These are phyloP conservation scores for Fusarium metavorans DNA, from an alignment of 2,329 filamentous ascomycete species.

Conservation along the genomic window DNA sequence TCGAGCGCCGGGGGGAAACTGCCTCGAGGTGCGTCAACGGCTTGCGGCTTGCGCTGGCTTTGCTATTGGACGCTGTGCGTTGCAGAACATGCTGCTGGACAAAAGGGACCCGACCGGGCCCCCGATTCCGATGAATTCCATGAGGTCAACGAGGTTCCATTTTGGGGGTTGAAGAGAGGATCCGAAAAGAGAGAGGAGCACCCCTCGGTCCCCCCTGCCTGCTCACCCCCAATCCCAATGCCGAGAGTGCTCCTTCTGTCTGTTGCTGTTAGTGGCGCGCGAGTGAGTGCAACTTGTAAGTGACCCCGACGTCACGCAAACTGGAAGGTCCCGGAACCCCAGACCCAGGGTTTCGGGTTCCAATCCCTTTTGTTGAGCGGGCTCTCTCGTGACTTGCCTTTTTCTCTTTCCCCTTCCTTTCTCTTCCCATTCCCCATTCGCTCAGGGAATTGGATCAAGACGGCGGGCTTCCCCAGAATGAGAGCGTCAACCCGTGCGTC, in stretches of 20 bases:
- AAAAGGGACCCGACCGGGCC: slow-evolving; percentile 8
- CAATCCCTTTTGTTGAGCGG: slow-evolving; percentile 20
- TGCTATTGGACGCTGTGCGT: slow-evolving; percentile 22
- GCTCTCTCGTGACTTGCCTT: not conserved
- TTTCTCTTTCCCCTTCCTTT: not conserved
- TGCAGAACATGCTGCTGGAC: not conserved
- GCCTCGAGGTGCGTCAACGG: slow-evolving; percentile 1
- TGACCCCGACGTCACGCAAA: slow-evolving; percentile 40
- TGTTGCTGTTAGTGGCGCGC: not conserved
- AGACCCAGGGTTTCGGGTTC: slow-evolving; percentile 26
- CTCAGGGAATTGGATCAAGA: not conserved
- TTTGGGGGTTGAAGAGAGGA: slow-evolving; percentile 4
- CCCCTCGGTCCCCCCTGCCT: not conserved
- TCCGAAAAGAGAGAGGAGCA: not conserved
- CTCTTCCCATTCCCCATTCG: not conserved
- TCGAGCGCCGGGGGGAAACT: not conserved
- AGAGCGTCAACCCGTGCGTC: slow-evolving; percentile 34
- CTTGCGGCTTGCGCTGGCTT: slow-evolving; percentile 20
- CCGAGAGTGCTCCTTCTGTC: slow-evolving; percentile 18
- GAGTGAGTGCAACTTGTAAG: slow-evolving; percentile 1
- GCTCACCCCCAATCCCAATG: slow-evolving; percentile 19
- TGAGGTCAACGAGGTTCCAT: not conserved
- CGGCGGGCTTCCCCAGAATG: slow-evolving; percentile 28
- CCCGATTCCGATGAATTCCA: slow-evolving; percentile 26
- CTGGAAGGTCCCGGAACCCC: slow-evolving; percentile 27